phyloP scores from a whole-genome alignment of 2,329 filamentous ascomycete species.

The Amauroascus verrucosus region DNA sequence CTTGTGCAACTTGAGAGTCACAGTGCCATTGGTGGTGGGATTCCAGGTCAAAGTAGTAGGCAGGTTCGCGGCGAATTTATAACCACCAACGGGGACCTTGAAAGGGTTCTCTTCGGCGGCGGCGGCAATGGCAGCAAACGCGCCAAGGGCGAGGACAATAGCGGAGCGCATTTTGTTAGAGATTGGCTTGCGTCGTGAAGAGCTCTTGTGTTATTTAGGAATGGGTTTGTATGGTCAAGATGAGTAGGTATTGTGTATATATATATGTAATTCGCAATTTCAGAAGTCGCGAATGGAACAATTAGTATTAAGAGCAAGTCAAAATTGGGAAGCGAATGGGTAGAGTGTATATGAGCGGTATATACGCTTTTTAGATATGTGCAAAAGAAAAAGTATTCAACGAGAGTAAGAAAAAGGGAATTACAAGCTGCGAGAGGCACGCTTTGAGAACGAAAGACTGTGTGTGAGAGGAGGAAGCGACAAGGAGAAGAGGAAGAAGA shows the following conservation, averaged over 20 bases:
- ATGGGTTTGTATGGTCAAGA: background rate
- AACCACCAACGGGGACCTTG: slow-evolving; percentile 36
- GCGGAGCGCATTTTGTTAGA: slow-evolving; percentile 36
- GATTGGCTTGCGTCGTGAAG: too few species aligned
- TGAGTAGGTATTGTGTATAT: background rate
- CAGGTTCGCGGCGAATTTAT: slow-evolving; percentile 39
- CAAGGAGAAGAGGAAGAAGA: slow-evolving; percentile 1
- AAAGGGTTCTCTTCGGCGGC: slow-evolving; percentile 39
- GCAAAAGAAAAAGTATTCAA: background rate
- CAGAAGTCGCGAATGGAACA: background rate
- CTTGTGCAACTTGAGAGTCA: slow-evolving; percentile 44
- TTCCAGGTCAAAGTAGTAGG: slow-evolving; percentile 41
- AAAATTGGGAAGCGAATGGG: background rate
- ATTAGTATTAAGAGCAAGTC: background rate
- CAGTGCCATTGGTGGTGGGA: slow-evolving; percentile 41
- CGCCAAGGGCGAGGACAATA: slow-evolving; percentile 34
- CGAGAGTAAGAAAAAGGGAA: background rate
- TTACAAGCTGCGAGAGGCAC: background rate
- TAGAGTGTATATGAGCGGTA: slow-evolving; percentile 9
- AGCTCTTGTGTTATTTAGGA: too few species aligned
- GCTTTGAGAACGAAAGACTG: background rate
- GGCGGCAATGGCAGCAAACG: slow-evolving; percentile 37
- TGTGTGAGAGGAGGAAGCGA: slow-evolving; percentile 11
- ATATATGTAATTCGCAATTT: too few species aligned
- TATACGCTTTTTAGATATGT: background rate